Conservation (phyloP, 441 rosid species). For the Adansonia rubrostipa region DNA sequence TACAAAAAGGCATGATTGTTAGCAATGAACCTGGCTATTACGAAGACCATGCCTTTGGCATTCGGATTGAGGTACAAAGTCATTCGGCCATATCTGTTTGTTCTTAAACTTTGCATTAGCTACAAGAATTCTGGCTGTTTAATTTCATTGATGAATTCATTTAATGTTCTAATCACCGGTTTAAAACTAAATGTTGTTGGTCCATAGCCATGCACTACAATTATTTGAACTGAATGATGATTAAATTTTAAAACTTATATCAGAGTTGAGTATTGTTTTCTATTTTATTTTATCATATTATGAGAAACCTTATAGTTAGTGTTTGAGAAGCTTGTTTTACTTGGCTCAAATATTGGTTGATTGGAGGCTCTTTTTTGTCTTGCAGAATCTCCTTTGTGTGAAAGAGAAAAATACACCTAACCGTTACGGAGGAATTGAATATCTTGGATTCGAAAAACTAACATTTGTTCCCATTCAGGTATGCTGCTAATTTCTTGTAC, state of each 20-base stretch:
- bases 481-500: constrained; percentile 1
- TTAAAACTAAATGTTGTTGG: background rate
- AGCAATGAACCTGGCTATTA: constrained; percentile 99
- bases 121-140: constrained; percentile 2
- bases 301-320: background rate
- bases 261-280: background rate
- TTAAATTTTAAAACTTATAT: constrained; percentile 1
- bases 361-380: background rate
- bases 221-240: background rate
- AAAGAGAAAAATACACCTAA: constrained; percentile 75
- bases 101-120: background rate
- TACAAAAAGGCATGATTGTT: constrained; percentile 91
- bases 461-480: constrained; percentile 95
- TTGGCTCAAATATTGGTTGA: background rate
- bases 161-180: background rate
- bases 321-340: constrained; percentile 9
- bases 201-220: background rate
- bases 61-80: constrained; percentile 82
- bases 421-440: constrained; percentile 76
- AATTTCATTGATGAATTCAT: background rate
- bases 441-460: constrained; percentile 87
- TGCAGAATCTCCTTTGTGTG: constrained; percentile 84
- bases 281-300: background rate
- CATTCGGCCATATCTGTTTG: background rate
- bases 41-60: constrained; percentile 97